Percentiles rank a stretch among this genome's conserved stretches.
These are phyloP conservation scores for Vaucheria bursata DNA, from an alignment of 352 stramenopile species.

Conservation along the genomic window DNA sequence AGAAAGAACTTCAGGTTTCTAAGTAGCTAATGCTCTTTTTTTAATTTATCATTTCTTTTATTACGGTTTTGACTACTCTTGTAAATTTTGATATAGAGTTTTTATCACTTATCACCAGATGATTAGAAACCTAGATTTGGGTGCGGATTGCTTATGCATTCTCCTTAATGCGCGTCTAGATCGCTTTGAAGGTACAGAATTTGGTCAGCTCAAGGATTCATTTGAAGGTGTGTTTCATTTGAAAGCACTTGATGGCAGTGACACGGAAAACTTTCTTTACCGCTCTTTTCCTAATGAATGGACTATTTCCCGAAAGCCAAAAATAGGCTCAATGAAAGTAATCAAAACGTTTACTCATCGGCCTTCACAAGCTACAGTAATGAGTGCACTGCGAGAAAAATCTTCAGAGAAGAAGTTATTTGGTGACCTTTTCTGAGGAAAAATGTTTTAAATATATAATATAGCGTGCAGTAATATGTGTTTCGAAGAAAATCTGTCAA, in stretches of 20 bases:
- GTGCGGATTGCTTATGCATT: slow-evolving; percentile 28
- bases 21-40: no score
- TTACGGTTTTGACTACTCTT: no score
- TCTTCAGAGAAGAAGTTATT: not conserved
- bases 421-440: not conserved
- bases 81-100: no score
- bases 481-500: no score
- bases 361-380: not conserved
- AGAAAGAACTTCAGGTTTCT: slow-evolving; percentile 28
- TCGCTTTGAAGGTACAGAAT: not conserved
- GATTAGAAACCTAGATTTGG: slow-evolving; percentile 32
- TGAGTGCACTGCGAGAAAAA: not conserved
- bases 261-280: slow-evolving; percentile 30
- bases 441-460: no score
- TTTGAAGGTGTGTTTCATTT: slow-evolving; percentile 22
- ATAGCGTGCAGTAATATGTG: no score
- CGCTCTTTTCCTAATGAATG: slow-evolving; percentile 46
- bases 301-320: slow-evolving; percentile 40
- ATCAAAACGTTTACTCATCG: not conserved
- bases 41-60: no score
- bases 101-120: no score
- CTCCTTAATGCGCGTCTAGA: slow-evolving; percentile 42
- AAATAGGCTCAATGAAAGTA: slow-evolving; percentile 37
- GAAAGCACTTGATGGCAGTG: not conserved
- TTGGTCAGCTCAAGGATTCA: not conserved